phyloP scores from a whole-genome alignment of 805 yeast genomes.

The Metschnikowia arizonensis region DNA sequence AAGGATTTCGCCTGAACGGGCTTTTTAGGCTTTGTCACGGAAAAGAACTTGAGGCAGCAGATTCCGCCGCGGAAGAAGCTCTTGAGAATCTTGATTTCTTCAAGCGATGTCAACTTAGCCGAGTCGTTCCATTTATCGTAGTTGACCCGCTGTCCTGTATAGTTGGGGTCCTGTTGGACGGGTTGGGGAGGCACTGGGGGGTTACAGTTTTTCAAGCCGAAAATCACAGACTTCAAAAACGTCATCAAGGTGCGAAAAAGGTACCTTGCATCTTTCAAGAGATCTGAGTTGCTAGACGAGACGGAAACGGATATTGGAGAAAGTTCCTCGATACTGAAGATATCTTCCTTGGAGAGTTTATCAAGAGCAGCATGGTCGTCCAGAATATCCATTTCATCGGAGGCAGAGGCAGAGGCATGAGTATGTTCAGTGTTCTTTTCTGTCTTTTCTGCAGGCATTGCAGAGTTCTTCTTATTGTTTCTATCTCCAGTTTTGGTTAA shows the following conservation, averaged over 20 bases:
- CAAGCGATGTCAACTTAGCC: slow-evolving; percentile 77
- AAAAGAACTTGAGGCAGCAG: slow-evolving; percentile 72
- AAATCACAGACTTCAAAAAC: slow-evolving; percentile 83
- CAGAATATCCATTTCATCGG: slow-evolving; percentile 12
- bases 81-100: slow-evolving; percentile 76
- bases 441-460: too few species aligned
- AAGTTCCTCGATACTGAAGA: slow-evolving; percentile 35
- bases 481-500: too few species aligned
- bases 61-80: slow-evolving; percentile 81
- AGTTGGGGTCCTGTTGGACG: slow-evolving; percentile 41
- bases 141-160: slow-evolving; percentile 35
- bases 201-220: slow-evolving; percentile 83
- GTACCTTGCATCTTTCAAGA: slow-evolving; percentile 82
- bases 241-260: slow-evolving; percentile 85
- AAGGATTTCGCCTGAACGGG: slow-evolving; percentile 31
- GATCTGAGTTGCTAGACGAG: slow-evolving; percentile 46
- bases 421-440: neutral
- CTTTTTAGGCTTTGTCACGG: slow-evolving; percentile 50
- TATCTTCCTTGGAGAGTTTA: slow-evolving; percentile 14
- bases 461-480: too few species aligned
- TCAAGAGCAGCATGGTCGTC: slow-evolving; percentile 15
- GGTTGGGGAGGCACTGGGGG: slow-evolving; percentile 60
- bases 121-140: slow-evolving; percentile 73
- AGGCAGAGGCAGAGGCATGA: neutral
- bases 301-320: slow-evolving; percentile 61